Percentiles rank a stretch among this genome's conserved stretches.
Conservation (phyloP, 1,284 basidiomycete genomes). For the Clitocybe nebularis region DNA sequence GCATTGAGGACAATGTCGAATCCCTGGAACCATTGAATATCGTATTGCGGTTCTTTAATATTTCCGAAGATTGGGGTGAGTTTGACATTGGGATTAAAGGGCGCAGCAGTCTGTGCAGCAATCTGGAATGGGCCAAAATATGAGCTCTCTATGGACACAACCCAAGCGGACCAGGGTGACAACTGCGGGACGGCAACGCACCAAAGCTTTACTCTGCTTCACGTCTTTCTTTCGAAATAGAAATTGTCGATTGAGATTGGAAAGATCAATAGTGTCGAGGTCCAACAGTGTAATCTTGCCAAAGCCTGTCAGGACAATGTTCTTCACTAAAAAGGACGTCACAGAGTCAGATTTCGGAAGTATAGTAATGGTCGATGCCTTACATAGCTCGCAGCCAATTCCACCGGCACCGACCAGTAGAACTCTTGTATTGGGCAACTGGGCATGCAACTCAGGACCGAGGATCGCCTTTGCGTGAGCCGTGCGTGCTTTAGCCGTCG, state of each 20-base stretch:
- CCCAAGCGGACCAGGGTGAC: no score
- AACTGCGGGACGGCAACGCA: no score
- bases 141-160: background rate
- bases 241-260: conserved; percentile 97
- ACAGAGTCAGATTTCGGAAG: background rate
- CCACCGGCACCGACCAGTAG: conserved; percentile 95
- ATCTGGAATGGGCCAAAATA: conserved; percentile 44
- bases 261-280: conserved; percentile 98
- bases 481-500: conserved; percentile 31
- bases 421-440: conserved; percentile 65
- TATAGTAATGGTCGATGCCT: conserved; percentile 28
- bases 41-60: conserved; percentile 92
- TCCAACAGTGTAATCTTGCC: conserved; percentile 91
- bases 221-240: conserved; percentile 97
- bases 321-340: conserved; percentile 70
- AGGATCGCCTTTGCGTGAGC: conserved; percentile 70
- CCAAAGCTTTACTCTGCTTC: conserved; percentile 92
- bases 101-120: conserved; percentile 83
- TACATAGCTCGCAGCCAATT: conserved; percentile 94
- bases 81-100: conserved; percentile 89
- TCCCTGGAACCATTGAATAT: conserved; percentile 82
- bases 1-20: conserved; percentile 97
- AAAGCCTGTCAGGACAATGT: conserved; percentile 91
- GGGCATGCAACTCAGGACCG: conserved; percentile 61
- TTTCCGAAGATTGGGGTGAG: conserved; percentile 93